These are phyloP conservation scores for Globisporangium perplexum DNA, from an alignment of 352 stramenopile genomes.

Conservation along the genomic window DNA sequence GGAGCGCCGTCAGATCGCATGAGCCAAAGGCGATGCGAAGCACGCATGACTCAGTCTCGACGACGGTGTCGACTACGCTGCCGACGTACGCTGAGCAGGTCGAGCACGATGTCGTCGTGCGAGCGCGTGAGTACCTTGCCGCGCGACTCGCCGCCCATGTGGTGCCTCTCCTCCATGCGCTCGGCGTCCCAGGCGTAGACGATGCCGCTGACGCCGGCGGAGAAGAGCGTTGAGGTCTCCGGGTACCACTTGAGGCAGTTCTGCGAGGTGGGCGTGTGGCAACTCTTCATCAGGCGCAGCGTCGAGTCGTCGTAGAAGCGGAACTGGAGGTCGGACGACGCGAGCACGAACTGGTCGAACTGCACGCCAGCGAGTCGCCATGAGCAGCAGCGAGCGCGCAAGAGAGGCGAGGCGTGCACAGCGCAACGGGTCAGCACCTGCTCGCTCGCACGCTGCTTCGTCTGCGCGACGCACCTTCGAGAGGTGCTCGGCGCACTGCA, in stretches of 20 bases:
- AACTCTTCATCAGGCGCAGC: conserved; percentile 65
- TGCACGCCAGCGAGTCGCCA: conserved; percentile 4
- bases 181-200: conserved; percentile 85
- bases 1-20: neutral
- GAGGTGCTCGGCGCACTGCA: conserved; percentile 76
- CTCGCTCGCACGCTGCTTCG: too few relatives aligned
- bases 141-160: conserved; percentile 67
- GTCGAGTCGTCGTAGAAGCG: conserved; percentile 80
- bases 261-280: conserved; percentile 76
- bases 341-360: conserved; percentile 72
- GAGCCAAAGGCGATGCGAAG: neutral
- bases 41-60: too few relatives aligned
- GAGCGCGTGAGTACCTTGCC: conserved; percentile 55
- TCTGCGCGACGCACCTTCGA: conserved; percentile 23
- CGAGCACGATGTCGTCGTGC: conserved; percentile 87
- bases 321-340: conserved; percentile 75
- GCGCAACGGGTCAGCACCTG: too few relatives aligned
- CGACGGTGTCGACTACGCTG: neutral
- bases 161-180: conserved; percentile 76
- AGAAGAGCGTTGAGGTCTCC: conserved; percentile 66
- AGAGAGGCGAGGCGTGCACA: neutral
- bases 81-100: conserved; percentile 59
- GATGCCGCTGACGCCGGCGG: conserved; percentile 71
- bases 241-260: conserved; percentile 81
- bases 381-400: neutral